Evolutionary conservation across 768 basidiomycete genomes (phyloP).

Genomic region (Imleria badia): DNA sequence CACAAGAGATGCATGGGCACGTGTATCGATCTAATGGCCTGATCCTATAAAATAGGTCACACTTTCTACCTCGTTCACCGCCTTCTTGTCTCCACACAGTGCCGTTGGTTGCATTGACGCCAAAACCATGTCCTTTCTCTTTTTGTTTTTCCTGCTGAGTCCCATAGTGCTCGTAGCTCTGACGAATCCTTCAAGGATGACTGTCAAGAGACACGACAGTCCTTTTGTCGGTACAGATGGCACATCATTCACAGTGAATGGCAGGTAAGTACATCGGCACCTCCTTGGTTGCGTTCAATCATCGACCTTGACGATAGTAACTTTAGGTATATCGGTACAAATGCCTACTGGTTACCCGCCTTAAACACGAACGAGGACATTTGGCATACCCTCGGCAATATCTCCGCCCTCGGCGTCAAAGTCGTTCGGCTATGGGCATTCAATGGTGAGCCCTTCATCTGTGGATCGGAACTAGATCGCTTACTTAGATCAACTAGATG

Average conservation of each 20-base stretch:
- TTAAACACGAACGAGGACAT: conserved; percentile 59
- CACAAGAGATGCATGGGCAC: conserved; percentile 11
- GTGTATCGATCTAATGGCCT: background rate
- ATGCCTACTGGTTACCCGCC: conserved; percentile 64
- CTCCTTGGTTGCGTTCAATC: background rate
- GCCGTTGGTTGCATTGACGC: conserved; percentile 9
- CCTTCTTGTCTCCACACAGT: background rate
- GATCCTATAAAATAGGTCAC: conserved; percentile 18
- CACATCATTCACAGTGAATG: conserved; percentile 53
- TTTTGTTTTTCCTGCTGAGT: conserved; percentile 28
- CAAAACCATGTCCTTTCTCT: conserved; percentile 38
- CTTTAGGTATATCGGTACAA: conserved; percentile 52
- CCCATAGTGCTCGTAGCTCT: conserved; percentile 33
- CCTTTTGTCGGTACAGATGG: conserved; percentile 47
- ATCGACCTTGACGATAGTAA: conserved; percentile 35
- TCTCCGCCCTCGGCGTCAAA: conserved; percentile 53
- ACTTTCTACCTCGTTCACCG: background rate
- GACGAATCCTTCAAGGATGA: conserved; percentile 34
- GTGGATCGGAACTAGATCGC: background rate
- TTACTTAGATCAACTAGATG: conserved; percentile 40
- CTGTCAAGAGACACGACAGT: conserved; percentile 29
- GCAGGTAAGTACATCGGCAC: conserved; percentile 38
- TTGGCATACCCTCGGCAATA: conserved; percentile 53
- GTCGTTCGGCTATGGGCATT: conserved; percentile 73
- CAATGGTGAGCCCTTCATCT: conserved; percentile 45